phyloP scores from a whole-genome alignment of 2,329 filamentous ascomycete species.

The Fusarium pseudoanthophilum region DNA sequence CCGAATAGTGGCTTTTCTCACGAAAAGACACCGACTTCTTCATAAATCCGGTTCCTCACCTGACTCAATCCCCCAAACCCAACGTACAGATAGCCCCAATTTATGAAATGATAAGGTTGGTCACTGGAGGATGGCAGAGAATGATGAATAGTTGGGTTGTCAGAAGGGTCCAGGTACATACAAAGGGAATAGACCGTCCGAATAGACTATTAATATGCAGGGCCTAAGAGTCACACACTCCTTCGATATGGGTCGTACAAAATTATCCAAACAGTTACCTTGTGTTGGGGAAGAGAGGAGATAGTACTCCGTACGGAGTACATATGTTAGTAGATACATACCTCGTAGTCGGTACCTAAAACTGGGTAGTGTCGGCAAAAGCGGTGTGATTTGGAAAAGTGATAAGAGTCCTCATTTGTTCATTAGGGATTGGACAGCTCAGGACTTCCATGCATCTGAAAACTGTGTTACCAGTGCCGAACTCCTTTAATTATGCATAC shows the following conservation, averaged over 20 bases:
- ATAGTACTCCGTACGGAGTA: not conserved
- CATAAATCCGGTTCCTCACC: not conserved
- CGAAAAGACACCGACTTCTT: not conserved
- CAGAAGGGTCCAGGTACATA: not conserved
- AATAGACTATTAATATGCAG: not conserved
- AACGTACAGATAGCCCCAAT: constrained; percentile 7
- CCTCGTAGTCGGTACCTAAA: not conserved
- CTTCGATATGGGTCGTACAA: not conserved
- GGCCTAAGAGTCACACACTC: not conserved
- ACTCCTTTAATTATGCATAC: constrained; percentile 8
- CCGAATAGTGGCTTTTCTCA: constrained; percentile 6
- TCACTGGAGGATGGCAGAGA: not conserved
- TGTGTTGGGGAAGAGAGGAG: not conserved
- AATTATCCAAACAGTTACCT: not conserved
- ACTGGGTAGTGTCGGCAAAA: not conserved
- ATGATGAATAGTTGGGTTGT: not conserved
- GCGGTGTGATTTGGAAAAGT: constrained; percentile 30
- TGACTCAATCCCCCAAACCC: not conserved
- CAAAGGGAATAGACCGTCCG: not conserved
- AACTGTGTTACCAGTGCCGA: not conserved
- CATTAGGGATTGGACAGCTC: not conserved
- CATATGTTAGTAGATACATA: too few species aligned
- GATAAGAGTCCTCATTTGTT: constrained; percentile 16
- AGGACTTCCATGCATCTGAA: constrained; percentile 10
- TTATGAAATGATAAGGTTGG: not conserved